Percentiles rank a stretch among this genome's conserved stretches.
Evolutionary conservation across 306 rosid species (phyloP).

Genomic region (Medicago truncatula): DNA sequence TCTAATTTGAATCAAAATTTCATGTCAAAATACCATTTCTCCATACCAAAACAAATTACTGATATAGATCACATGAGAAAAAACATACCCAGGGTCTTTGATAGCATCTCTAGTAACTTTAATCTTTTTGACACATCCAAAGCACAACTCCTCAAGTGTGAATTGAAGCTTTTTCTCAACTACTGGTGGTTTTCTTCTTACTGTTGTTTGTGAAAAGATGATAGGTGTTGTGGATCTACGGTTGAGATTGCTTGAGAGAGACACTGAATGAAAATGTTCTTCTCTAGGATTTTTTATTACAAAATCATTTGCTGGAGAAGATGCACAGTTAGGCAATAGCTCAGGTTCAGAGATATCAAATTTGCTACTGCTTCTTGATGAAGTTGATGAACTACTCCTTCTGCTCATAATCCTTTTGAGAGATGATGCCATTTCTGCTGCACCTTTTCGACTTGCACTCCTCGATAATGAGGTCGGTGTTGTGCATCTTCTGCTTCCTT

Average conservation of each 20-base stretch:
- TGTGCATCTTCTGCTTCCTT: constrained; percentile 45
- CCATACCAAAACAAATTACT: too few relatives aligned
- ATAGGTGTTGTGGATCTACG: constrained; percentile 68
- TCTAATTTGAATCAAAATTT: too few relatives aligned
- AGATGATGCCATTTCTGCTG: constrained; percentile 38
- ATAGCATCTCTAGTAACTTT: constrained; percentile 71
- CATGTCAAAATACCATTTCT: too few relatives aligned
- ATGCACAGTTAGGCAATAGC: background rate
- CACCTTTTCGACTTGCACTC: constrained; percentile 33
- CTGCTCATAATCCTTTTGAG: constrained; percentile 49
- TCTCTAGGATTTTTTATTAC: constrained; percentile 2
- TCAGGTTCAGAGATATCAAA: constrained; percentile 53
- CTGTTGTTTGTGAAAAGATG: constrained; percentile 77
- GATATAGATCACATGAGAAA: background rate
- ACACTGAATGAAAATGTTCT: constrained; percentile 30
- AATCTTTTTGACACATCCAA: constrained; percentile 78
- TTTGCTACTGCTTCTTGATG: constrained; percentile 39
- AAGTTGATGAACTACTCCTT: constrained; percentile 38
- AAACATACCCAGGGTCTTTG: constrained; percentile 68
- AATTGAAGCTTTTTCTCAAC: constrained; percentile 67
- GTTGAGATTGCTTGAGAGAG: constrained; percentile 56
- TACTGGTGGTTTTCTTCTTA: constrained; percentile 64
- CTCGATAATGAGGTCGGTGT: constrained; percentile 49
- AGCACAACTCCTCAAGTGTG: constrained; percentile 75
- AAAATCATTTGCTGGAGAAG: constrained; percentile 34